Base-by-base conservation (phyloP, 169 alveolate species). In the Ichthyophthirius multifiliis region DNA sequence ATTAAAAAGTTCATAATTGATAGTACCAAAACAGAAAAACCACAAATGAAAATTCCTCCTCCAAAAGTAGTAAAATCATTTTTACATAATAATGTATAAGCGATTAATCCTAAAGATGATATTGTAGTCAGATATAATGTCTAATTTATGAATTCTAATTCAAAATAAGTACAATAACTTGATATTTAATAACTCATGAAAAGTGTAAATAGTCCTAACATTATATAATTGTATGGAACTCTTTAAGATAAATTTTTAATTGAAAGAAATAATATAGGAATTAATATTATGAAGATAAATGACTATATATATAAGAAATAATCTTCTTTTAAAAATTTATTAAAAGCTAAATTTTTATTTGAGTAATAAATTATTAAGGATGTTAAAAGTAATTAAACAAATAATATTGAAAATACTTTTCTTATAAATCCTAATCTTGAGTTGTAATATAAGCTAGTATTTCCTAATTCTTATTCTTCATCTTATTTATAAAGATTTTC, bases 321-420 rank as follows among this genome's bases (percentile, higher is more conserved):
- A 45, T 12, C 4, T 10, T 16, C 30, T 43, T n/a, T 3, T 63
- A 9, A 10, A 78, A 65, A 32, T 74, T 46, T 16, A 43, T 47
- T 12, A 78, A 12, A 44, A 16, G 20, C 3, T 1, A 2, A 20
- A 4, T 6, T 23, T 34, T 43, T 23, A 43, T 65, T 10, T 71
- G 78, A 3, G 43, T 15, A 3, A 10, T 20, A 78, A 3, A 64
- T 27, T 27, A 65, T 32, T 16, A 65, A 15, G n/a, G 74, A 20
- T 10, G 84, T 78, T 18, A 46, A 31, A 18, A 65, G 5, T 15
- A 78, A 30, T 44, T 78, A 43, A 32, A 65, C 0, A 35, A 43
- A 65, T 9, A 78, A 74, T 3, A 78, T 78, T 0, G 84, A 65
- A 37, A 78, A 65, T 15, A 78, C 84, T 27, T 78, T 78, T 78